Evolutionary conservation across 345 rosid species (phyloP).

Genomic region (Eucalyptus sp.): DNA sequence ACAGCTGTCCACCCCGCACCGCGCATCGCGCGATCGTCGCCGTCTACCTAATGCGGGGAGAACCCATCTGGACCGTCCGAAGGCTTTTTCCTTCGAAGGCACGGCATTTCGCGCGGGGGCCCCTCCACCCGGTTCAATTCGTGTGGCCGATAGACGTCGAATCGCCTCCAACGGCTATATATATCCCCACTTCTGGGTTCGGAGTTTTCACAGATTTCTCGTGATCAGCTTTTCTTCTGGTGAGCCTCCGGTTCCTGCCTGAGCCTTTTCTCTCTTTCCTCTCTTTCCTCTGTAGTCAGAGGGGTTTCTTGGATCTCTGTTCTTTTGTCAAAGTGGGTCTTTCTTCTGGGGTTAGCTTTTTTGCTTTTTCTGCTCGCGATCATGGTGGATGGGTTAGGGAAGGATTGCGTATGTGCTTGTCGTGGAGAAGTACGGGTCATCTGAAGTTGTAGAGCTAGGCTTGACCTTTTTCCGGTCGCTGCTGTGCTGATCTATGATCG

Average conservation of each 20-base stretch:
- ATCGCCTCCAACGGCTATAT: neutral
- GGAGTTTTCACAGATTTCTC: neutral
- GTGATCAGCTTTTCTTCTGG: neutral
- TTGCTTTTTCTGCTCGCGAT: neutral
- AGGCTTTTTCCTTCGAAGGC: neutral
- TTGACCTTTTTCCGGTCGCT: neutral
- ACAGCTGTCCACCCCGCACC: neutral
- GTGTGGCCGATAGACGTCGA: neutral
- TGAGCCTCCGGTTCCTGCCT: neutral
- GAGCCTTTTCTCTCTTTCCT: neutral
- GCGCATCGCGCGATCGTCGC: neutral
- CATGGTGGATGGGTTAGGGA: neutral
- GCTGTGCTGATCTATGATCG: neutral
- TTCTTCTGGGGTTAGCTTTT: neutral
- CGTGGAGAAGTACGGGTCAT: neutral
- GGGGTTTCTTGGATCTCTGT: neutral
- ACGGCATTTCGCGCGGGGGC: neutral
- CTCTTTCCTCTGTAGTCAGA: neutral
- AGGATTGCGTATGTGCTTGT: neutral
- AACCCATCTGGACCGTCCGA: neutral
- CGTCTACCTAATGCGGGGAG: neutral
- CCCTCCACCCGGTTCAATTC: neutral
- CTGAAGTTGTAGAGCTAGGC: neutral
- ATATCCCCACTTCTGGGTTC: rapidly evolving
- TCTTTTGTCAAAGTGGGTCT: neutral